Evolutionary conservation across 768 basidiomycete species (phyloP), one percentile per base, ranked within the genome.

Genomic region (Tulasnella sp.): DNA sequence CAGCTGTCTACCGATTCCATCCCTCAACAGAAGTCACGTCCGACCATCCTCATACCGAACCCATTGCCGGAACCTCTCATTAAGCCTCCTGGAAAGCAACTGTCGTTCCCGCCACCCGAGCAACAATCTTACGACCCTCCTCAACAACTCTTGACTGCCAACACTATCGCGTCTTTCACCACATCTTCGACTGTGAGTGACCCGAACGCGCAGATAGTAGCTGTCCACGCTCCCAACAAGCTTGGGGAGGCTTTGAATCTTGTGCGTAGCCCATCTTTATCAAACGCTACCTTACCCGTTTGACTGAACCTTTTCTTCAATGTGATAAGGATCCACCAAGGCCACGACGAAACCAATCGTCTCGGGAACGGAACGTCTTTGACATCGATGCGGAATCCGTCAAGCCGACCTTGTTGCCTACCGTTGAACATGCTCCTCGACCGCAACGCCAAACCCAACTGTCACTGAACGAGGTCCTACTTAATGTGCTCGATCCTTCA

Each of bases 401-500:
- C 9, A 2, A 34, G 41, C 25, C 53, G 22, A 2, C 42, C 43
- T 15, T 11, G 7, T 15, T 8, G 44, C 15, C 42, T 12, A 25
- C 22, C 54, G 27, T 7, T 19, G 3, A 38, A 15, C 34, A 5
- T 38, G 15, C 34, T 38, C 34, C 34, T 38, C 34, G 15, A 5
- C 5, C 34, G 34, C 34, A 38, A 38, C 34, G 34, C 34, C 2
- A 44, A 21, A 38, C 38, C 19, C 57, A 59, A 31, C 12, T 50
- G 19, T 38, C 27, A 17, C 34, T 59, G 4, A 25, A 59, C 48
- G 42, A 31, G 31, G 57, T 59, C 25, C 12, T 59, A 10, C 24
- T 59, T 21, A 59, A 59, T 30, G n/a, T 59, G 29, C 57, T 49
- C 21, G 48, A 49, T 24, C 45, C 57, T 15, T 31, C 27, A 3